Conservation (phyloP, 2,329 filamentous ascomycete species). For the Didymella exigua region DNA sequence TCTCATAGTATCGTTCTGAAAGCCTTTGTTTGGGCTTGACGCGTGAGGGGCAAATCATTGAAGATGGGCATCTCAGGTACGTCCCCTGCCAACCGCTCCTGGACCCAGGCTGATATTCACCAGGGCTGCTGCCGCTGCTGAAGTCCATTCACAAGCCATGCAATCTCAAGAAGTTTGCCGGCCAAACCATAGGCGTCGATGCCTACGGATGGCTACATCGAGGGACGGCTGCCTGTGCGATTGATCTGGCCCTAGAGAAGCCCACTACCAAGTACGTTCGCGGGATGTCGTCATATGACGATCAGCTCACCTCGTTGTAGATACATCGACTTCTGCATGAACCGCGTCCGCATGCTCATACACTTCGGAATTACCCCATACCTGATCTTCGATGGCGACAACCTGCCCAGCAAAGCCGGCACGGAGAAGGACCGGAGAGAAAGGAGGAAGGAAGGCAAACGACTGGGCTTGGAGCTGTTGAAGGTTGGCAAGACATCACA, state of each 20-base stretch:
- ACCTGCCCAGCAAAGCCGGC: slow-evolving; percentile 86
- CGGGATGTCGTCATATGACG: neutral
- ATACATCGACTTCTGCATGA: slow-evolving; percentile 88
- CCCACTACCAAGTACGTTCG: slow-evolving; percentile 78
- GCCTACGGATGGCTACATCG: slow-evolving; percentile 98
- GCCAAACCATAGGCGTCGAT: slow-evolving; percentile 91
- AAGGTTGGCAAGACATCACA: slow-evolving; percentile 80
- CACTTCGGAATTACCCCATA: slow-evolving; percentile 95
- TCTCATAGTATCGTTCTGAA: slow-evolving; percentile 19
- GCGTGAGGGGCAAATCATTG: slow-evolving; percentile 34
- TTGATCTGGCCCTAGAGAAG: slow-evolving; percentile 86
- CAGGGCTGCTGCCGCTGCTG: slow-evolving; percentile 85
- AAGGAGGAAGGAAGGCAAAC: slow-evolving; percentile 76
- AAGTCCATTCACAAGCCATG: slow-evolving; percentile 95
- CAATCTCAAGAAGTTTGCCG: slow-evolving; percentile 83
- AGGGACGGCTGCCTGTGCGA: slow-evolving; percentile 85
- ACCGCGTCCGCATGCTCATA: slow-evolving; percentile 89
- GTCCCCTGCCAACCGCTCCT: slow-evolving; percentile 26
- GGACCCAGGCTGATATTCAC: slow-evolving; percentile 24
- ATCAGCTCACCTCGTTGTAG: slow-evolving; percentile 53
- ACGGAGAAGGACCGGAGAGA: slow-evolving; percentile 81
- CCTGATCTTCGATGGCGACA: slow-evolving; percentile 94
- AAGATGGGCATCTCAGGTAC: slow-evolving; percentile 51
- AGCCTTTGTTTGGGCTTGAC: slow-evolving; percentile 34
- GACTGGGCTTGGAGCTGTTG: slow-evolving; percentile 76